These are phyloP conservation scores for Lizonia empirigonia DNA, from an alignment of 2,329 filamentous ascomycete genomes.

Conservation along the genomic window DNA sequence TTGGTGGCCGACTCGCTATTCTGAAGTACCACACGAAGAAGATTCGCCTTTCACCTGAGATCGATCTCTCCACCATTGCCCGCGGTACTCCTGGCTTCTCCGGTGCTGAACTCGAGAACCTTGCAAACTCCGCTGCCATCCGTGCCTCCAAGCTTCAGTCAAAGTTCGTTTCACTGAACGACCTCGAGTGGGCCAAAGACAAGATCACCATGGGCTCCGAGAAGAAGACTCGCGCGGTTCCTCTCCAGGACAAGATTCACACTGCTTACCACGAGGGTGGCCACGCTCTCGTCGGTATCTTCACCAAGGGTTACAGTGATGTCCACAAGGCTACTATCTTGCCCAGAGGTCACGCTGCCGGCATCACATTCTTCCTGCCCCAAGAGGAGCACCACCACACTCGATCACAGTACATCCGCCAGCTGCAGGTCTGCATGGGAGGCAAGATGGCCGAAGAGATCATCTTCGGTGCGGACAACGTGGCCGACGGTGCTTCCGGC, in stretches of 20 bases:
- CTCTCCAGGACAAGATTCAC: conserved; percentile 90
- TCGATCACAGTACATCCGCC: conserved; percentile 80
- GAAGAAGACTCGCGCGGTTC: conserved; percentile 85
- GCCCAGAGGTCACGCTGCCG: conserved; percentile 83
- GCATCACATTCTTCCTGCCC: conserved; percentile 86
- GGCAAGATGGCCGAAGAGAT: conserved; percentile 92
- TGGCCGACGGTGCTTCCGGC: conserved; percentile 83
- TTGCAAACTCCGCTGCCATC: conserved; percentile 94
- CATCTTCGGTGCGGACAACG: conserved; percentile 86
- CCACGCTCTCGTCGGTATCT: conserved; percentile 87
- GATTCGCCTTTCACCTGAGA: conserved; percentile 78
- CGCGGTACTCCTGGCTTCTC: conserved; percentile 90
- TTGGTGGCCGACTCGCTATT: conserved; percentile 90
- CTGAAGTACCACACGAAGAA: conserved; percentile 93
- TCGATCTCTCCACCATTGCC: conserved; percentile 83
- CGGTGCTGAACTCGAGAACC: conserved; percentile 93
- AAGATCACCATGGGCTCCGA: conserved; percentile 98
- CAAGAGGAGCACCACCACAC: conserved; percentile 83
- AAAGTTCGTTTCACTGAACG: conserved; percentile 72
- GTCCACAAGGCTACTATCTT: conserved; percentile 98
- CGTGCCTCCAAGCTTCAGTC: conserved; percentile 89
- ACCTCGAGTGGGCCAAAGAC: conserved; percentile 98
- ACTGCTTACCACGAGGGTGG: conserved; percentile 98
- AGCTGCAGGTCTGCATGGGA: conserved; percentile 80
- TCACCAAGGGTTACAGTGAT: conserved; percentile 74